Evolutionary conservation across 1,284 basidiomycete genomes (phyloP).

Genomic region (Sanghuangporus weigelae): DNA sequence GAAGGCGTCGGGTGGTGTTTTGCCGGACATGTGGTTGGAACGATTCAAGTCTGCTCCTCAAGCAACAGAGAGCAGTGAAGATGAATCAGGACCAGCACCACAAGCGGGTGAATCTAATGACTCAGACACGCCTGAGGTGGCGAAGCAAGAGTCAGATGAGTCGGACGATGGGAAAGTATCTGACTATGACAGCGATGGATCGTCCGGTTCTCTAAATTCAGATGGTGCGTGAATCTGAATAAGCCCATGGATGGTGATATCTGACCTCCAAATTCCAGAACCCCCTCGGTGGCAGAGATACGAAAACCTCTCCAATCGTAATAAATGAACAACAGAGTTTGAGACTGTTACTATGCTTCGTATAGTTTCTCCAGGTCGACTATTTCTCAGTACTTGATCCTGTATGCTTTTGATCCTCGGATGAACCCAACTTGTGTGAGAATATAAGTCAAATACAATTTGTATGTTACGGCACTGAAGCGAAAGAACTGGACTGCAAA

Average conservation of each 20-base stretch:
- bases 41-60: not conserved
- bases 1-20: not conserved
- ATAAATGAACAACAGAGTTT: no score
- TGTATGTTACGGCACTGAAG: not conserved
- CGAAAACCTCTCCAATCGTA: no score
- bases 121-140: not conserved
- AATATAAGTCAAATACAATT: not conserved
- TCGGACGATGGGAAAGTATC: not conserved
- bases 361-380: no score
- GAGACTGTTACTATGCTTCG: no score
- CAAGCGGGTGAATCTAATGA: not conserved
- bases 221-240: not conserved
- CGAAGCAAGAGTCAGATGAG: not conserved
- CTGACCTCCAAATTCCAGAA: no score
- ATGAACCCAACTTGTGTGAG: not conserved
- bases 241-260: not conserved
- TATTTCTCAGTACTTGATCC: no score
- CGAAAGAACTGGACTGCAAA: not conserved
- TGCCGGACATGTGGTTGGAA: slow-evolving; percentile 7
- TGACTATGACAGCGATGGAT: not conserved
- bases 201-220: no score
- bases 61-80: not conserved
- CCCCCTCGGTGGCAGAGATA: no score
- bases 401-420: not conserved
- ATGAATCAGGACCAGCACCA: not conserved